Evolutionary conservation across 768 basidiomycete genomes (phyloP).

Genomic region (Auricularia auricula-judae): DNA sequence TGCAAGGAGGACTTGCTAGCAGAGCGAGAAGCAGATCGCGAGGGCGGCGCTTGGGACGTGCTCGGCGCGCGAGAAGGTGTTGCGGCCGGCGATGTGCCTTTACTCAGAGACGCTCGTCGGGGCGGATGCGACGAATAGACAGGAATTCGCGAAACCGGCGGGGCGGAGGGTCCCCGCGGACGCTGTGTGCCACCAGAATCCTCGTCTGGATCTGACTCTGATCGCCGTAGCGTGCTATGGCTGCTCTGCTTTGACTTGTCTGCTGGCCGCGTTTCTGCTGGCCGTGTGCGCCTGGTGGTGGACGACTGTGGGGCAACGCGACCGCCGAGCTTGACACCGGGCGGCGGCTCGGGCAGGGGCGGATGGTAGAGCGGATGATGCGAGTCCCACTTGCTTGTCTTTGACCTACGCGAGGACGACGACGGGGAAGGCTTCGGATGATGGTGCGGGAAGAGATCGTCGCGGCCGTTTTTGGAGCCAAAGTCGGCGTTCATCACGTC

Average conservation of each 20-base stretch:
- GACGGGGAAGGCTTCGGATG: not conserved
- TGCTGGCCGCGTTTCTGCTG: not conserved
- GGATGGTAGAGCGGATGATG: constrained; percentile 75
- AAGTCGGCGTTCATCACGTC: constrained; percentile 70
- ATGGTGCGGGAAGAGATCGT: constrained; percentile 2
- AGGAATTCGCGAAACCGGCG: constrained; percentile 7
- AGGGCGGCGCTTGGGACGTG: not conserved
- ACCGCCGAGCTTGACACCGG: constrained; percentile 59
- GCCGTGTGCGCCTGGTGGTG: constrained; percentile 4
- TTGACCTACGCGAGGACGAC: constrained; percentile 15
- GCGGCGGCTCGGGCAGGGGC: constrained; percentile 74
- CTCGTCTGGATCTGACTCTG: constrained; percentile 48
- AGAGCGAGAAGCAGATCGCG: not conserved
- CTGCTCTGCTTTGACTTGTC: constrained; percentile 19
- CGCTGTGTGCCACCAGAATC: constrained; percentile 16
- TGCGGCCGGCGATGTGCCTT: not conserved
- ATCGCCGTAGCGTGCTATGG: constrained; percentile 17
- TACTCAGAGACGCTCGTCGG: not conserved
- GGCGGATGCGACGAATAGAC: constrained; percentile 1
- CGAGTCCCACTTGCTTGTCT: constrained; percentile 40
- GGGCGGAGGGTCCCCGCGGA: constrained; percentile 10
- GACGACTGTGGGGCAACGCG: constrained; percentile 9
- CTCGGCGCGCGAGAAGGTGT: not conserved
- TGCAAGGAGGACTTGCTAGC: not conserved
- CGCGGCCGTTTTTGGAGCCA: constrained; percentile 3